These are phyloP conservation scores for Chlorella sp. DNA, from an alignment of 139 green algal species.

Conservation along the genomic window DNA sequence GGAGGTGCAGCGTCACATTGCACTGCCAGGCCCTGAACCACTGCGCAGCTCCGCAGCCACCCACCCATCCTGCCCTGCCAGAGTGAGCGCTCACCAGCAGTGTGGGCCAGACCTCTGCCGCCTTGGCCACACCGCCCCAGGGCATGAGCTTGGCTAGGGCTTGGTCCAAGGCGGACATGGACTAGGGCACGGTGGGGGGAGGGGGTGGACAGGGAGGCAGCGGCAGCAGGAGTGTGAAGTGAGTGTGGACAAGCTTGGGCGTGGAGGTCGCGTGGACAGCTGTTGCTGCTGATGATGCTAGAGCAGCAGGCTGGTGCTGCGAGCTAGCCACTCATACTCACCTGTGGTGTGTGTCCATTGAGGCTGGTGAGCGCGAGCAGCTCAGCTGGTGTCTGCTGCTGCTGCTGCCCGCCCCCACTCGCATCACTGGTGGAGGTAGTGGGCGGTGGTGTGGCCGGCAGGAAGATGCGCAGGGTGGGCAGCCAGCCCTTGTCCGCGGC, in stretches of 20 bases:
- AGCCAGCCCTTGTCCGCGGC: not conserved
- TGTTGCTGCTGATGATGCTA: too few relatives aligned
- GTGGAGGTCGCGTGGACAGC: too few relatives aligned
- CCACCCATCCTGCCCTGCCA: too few relatives aligned
- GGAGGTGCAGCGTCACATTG: not conserved
- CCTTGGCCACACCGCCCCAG: not conserved
- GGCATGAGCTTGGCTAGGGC: not conserved
- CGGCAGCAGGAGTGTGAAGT: not conserved
- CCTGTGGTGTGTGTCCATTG: not conserved
- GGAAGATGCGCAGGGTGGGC: not conserved
- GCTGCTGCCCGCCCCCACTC: not conserved
- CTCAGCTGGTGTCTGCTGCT: not conserved
- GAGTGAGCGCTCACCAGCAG: constrained; percentile 6
- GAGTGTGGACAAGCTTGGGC: not conserved
- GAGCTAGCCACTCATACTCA: not conserved
- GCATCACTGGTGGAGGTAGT: too few relatives aligned
- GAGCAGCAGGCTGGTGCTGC: not conserved
- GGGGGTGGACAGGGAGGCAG: not conserved
- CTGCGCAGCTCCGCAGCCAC: too few relatives aligned
- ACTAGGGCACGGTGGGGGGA: not conserved
- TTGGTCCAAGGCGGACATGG: not conserved
- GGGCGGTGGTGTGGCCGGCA: too few relatives aligned
- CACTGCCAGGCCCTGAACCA: too few relatives aligned
- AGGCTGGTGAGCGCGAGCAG: not conserved
- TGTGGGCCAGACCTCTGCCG: constrained; percentile 18